A percentile compares a stretch with the other conserved stretches of the same genome.
Evolutionary conservation across 2,329 filamentous ascomycete genomes (phyloP).

Genomic region (Hymenoscyphus occultus): DNA sequence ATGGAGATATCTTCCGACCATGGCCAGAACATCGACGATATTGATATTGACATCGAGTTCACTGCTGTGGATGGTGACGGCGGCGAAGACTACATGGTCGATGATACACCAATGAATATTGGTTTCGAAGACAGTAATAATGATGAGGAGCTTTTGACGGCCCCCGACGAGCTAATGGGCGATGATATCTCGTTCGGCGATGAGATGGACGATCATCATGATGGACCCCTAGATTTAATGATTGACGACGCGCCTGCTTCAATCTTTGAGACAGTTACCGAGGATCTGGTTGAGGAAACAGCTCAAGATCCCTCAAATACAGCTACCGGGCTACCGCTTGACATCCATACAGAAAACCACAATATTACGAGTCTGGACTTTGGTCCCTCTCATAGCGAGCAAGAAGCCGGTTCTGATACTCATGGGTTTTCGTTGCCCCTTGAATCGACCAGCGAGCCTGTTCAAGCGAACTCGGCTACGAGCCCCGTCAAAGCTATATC

Average conservation of each 20-base stretch:
- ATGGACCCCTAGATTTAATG: background rate
- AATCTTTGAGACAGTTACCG: background rate
- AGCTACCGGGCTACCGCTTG: background rate
- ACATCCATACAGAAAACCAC: background rate
- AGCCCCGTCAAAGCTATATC: background rate
- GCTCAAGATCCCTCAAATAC: background rate
- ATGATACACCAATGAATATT: slow-evolving; percentile 5
- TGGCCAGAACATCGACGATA: slow-evolving; percentile 10
- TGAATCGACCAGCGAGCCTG: background rate
- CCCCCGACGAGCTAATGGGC: background rate
- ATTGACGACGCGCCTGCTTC: background rate
- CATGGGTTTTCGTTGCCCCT: background rate
- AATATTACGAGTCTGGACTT: background rate
- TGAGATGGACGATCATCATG: slow-evolving; percentile 1
- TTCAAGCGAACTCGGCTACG: background rate
- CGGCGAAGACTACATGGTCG: slow-evolving; percentile 12
- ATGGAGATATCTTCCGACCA: slow-evolving; percentile 16
- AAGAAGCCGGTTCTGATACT: background rate
- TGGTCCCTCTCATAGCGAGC: background rate
- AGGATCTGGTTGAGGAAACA: background rate
- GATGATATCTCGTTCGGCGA: slow-evolving; percentile 7
- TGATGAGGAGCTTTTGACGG: background rate
- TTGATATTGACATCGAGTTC: slow-evolving; percentile 14
- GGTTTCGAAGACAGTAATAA: background rate
- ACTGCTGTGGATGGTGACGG: slow-evolving; percentile 8